These are phyloP conservation scores for Hypomyces rosellus DNA, from an alignment of 2,329 filamentous ascomycete species.

Conservation along the genomic window DNA sequence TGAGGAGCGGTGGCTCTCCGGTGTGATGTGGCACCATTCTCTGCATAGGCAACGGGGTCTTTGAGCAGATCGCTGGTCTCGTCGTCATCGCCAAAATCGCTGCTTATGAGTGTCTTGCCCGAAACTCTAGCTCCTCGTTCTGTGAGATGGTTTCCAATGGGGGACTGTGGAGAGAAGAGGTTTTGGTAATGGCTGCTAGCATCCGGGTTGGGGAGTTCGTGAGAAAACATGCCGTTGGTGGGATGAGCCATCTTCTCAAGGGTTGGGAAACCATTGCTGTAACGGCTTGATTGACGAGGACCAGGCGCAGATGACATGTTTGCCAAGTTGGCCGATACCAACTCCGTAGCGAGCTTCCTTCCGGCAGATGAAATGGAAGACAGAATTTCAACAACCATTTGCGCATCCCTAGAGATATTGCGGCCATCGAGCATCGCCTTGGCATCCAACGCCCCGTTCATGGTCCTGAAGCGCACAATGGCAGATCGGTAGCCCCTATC, in stretches of 20 bases:
- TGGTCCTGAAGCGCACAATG: conserved; percentile 46
- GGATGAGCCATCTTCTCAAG: conserved; percentile 58
- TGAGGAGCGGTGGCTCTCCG: conserved; percentile 68
- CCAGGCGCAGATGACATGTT: conserved; percentile 36
- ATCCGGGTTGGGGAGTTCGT: conserved; percentile 55
- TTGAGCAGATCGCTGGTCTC: conserved; percentile 67
- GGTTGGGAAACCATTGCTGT: conserved; percentile 56
- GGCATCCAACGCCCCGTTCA: conserved; percentile 48
- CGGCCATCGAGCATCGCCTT: conserved; percentile 53
- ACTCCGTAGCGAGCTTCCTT: conserved; percentile 21
- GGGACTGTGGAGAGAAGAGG: conserved; percentile 67
- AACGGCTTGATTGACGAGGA: conserved; percentile 51
- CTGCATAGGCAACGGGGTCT: conserved; percentile 66
- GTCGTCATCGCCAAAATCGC: conserved; percentile 58
- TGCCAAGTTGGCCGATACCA: conserved; percentile 18
- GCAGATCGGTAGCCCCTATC: conserved; percentile 47
- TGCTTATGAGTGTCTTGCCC: conserved; percentile 67
- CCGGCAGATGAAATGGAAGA: conserved; percentile 30
- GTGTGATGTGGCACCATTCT: conserved; percentile 42
- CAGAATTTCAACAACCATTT: conserved; percentile 54
- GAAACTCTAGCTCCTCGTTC: conserved; percentile 50
- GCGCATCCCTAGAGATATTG: conserved; percentile 43
- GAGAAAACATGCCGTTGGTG: conserved; percentile 43
- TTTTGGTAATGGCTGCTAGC: conserved; percentile 49
- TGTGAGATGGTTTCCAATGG: conserved; percentile 63